Evolutionary conservation across 148 eudicot species (phyloP).

Genomic region (Mesembryanthemum crystallinum): DNA sequence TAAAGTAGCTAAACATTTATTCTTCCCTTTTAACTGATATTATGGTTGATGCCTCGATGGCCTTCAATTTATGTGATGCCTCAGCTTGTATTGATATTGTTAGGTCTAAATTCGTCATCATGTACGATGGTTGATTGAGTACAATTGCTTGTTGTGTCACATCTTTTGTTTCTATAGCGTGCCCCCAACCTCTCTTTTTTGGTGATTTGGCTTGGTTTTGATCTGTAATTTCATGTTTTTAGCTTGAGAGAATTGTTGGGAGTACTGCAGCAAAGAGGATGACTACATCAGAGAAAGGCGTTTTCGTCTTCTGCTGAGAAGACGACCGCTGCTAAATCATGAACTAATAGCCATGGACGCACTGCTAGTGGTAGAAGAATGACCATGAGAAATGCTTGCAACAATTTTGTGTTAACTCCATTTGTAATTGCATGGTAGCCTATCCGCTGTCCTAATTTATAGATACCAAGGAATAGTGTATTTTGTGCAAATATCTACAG

Average conservation of each 20-base stretch:
- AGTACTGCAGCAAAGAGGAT: conserved; percentile 70
- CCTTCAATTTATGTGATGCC: no score
- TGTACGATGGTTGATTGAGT: no score
- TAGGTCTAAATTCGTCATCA: background rate
- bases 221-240: conserved; percentile 7
- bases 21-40: background rate
- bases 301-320: conserved; percentile 56
- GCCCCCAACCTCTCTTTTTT: background rate
- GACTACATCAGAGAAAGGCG: conserved; percentile 62
- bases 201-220: background rate
- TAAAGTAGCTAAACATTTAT: background rate
- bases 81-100: no score
- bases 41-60: no score
- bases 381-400: no score
- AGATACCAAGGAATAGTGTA: no score
- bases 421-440: no score
- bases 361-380: background rate
- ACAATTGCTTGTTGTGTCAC: background rate
- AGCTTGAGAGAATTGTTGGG: conserved; percentile 94
- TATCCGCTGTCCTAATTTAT: no score
- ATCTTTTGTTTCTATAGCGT: background rate
- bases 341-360: background rate
- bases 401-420: no score
- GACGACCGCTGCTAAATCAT: background rate
- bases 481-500: no score